Evolutionary conservation across 2,329 filamentous ascomycete species (phyloP).

Genomic region (Beauveria caledonica): DNA sequence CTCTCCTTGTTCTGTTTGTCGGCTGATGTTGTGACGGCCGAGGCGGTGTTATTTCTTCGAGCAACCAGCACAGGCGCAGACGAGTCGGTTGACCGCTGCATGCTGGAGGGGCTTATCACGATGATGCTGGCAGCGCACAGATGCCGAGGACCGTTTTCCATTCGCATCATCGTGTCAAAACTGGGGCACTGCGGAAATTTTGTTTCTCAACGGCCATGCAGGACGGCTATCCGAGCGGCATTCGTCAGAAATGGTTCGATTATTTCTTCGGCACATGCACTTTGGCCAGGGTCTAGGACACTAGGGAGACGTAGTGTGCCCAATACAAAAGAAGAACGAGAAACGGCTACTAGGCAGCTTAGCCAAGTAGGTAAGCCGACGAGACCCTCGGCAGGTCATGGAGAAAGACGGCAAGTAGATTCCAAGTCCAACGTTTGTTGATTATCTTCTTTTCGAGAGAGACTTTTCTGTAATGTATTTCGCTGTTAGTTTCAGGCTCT

Average conservation of each 20-base stretch:
- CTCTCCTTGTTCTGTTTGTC: not conserved
- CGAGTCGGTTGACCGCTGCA: not conserved
- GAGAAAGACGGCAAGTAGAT: not conserved
- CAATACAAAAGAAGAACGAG: not conserved
- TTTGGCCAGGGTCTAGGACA: not conserved
- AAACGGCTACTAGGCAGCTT: not conserved
- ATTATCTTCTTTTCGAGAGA: not conserved
- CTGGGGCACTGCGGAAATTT: not conserved
- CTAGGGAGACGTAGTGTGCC: not conserved
- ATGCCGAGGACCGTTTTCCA: not conserved
- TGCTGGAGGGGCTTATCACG: not conserved
- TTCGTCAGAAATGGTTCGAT: not conserved
- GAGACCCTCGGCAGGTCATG: not conserved
- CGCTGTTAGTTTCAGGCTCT: not conserved
- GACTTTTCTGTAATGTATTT: not conserved
- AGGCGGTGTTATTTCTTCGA: not conserved
- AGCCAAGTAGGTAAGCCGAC: not conserved
- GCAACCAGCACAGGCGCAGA: not conserved
- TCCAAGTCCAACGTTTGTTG: not conserved
- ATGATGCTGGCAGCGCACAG: slow-evolving; percentile 9
- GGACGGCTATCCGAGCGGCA: slow-evolving; percentile 1
- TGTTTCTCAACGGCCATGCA: slow-evolving; percentile 4
- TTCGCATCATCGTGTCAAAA: slow-evolving; percentile 1
- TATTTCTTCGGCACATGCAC: slow-evolving; percentile 3
- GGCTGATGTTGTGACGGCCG: not conserved